These are phyloP conservation scores for Cladosporium phlei DNA, from an alignment of 2,329 filamentous ascomycete species.

Conservation along the genomic window DNA sequence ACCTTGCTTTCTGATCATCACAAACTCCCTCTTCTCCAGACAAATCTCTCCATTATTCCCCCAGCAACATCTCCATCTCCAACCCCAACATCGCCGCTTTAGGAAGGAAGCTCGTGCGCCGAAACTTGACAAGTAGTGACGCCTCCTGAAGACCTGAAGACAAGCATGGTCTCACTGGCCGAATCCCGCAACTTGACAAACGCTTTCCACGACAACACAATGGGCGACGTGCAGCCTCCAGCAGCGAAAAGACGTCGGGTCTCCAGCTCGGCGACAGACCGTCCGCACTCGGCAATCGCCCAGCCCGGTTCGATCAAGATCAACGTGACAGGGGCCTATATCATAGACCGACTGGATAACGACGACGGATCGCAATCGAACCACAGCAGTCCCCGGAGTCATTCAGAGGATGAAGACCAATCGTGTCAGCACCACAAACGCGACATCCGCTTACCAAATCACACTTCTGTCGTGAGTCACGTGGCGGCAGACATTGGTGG, in stretches of 20 bases:
- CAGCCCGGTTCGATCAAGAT: constrained; percentile 74
- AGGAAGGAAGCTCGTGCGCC: constrained; percentile 14
- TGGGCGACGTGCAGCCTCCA: constrained; percentile 76
- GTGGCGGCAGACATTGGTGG: constrained; percentile 98
- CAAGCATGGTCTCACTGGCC: no score
- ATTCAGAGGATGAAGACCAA: constrained; percentile 42
- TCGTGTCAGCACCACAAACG: constrained; percentile 69
- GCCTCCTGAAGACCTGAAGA: constrained; percentile 8
- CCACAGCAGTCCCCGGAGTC: constrained; percentile 35
- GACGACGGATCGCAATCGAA: constrained; percentile 26
- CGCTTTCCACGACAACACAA: constrained; percentile 59
- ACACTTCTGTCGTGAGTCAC: constrained; percentile 92
- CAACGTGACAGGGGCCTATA: constrained; percentile 94
- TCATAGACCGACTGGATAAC: constrained; percentile 71
- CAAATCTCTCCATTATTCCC: no score
- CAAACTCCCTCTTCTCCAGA: no score
- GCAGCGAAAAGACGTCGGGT: constrained; percentile 29
- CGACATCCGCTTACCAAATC: constrained; percentile 93
- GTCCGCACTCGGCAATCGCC: constrained; percentile 51
- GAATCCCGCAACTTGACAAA: not conserved
- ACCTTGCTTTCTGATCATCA: no score
- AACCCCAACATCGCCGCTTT: constrained; percentile 11
- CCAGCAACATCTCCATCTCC: no score
- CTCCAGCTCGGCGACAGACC: constrained; percentile 35
- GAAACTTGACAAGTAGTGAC: constrained; percentile 9